Conservation (phyloP, 345 rosid species). For the Sisymbrium irio region DNA sequence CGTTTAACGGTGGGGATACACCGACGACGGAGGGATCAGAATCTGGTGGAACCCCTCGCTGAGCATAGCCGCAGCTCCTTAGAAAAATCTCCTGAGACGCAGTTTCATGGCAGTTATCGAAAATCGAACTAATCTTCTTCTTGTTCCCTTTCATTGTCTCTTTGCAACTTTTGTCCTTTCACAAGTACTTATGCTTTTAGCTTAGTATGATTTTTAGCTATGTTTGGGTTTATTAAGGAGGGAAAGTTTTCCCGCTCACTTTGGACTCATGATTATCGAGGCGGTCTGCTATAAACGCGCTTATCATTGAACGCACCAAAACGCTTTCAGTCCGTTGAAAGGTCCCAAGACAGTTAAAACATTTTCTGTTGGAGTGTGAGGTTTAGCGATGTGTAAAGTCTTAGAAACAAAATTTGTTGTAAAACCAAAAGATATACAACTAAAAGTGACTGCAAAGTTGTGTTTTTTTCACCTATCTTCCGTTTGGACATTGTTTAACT, state of each 20-base stretch:
- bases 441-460: not conserved
- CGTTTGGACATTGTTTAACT: not conserved
- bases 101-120: constrained; percentile 11
- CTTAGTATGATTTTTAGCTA: too few species aligned
- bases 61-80: constrained; percentile 22
- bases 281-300: not conserved
- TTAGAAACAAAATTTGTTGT: not conserved
- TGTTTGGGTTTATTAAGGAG: not conserved
- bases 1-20: not conserved
- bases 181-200: too few species aligned
- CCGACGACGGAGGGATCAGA: constrained; percentile 23
- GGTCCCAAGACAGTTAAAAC: not conserved
- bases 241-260: not conserved
- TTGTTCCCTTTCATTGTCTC: constrained; percentile 7
- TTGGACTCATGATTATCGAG: not conserved
- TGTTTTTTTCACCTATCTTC: not conserved
- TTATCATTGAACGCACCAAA: not conserved
- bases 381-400: too few species aligned
- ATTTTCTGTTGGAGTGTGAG: not conserved
- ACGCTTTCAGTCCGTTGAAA: not conserved
- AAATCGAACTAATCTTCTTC: not conserved
- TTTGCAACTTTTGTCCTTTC: not conserved
- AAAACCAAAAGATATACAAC: not conserved
- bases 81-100: constrained; percentile 26
- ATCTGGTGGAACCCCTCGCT: constrained; percentile 19